These are phyloP conservation scores for Termitomyces eurrhizus DNA, from an alignment of 768 basidiomycete genomes.

Conservation along the genomic window DNA sequence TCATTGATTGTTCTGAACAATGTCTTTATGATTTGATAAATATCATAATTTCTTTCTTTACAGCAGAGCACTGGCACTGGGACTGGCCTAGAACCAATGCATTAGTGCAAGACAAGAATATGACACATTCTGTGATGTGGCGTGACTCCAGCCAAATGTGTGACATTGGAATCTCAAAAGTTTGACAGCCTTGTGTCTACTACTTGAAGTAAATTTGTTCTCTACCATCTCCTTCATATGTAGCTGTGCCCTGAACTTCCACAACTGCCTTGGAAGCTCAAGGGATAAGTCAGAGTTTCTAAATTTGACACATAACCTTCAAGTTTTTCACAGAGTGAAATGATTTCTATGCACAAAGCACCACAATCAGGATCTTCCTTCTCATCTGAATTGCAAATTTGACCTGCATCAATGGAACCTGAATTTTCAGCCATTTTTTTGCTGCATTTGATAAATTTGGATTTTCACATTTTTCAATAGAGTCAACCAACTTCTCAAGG, in stretches of 20 bases:
- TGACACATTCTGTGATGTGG: too few species aligned
- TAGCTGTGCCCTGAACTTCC: slow-evolving; percentile 1
- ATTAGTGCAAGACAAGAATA: too few species aligned
- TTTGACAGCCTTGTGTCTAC: not conserved
- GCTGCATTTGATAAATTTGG: not conserved
- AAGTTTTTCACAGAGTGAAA: slow-evolving; percentile 7
- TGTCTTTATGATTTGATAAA: too few species aligned
- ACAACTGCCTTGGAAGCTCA: not conserved
- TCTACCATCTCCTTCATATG: not conserved
- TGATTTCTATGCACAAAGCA: not conserved
- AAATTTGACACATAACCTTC: slow-evolving; percentile 5
- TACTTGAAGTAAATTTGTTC: not conserved
- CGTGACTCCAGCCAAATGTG: too few species aligned
- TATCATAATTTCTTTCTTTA: too few species aligned
- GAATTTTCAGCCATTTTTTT: not conserved
- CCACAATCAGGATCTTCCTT: not conserved
- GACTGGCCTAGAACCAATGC: too few species aligned
- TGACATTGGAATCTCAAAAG: too few species aligned
- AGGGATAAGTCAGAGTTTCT: not conserved
- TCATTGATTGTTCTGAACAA: too few species aligned
- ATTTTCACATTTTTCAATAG: not conserved
- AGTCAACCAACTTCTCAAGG: not conserved
- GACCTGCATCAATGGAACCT: not conserved
- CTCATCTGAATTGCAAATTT: not conserved
- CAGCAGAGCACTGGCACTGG: too few species aligned